Evolutionary conservation across 1,284 basidiomycete species (phyloP).

Genomic region (Hemileia vastatrix): DNA sequence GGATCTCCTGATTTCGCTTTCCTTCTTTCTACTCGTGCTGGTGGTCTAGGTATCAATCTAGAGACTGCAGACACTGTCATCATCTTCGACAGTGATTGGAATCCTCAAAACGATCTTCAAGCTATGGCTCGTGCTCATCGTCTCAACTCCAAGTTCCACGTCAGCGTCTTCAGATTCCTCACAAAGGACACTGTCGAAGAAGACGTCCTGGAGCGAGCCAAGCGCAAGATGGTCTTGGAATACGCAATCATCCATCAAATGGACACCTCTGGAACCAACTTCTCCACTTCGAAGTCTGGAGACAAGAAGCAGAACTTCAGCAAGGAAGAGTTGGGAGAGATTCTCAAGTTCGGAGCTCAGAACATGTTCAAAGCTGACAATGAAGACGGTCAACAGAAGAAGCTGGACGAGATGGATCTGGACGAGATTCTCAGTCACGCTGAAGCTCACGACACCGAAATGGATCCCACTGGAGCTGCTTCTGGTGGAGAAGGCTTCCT

Average conservation of each 20-base stretch:
- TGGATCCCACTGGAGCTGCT: slow-evolving; percentile 35
- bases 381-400: slow-evolving; percentile 42
- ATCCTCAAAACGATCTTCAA: slow-evolving; percentile 42
- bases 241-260: slow-evolving; percentile 44
- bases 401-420: slow-evolving; percentile 43
- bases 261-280: slow-evolving; percentile 44
- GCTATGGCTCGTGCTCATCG: slow-evolving; percentile 43
- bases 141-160: slow-evolving; percentile 42
- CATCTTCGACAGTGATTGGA: slow-evolving; percentile 44
- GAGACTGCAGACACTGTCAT: slow-evolving; percentile 43
- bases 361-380: slow-evolving; percentile 43
- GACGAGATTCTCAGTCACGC: slow-evolving; percentile 42
- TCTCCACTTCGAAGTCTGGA: slow-evolving; percentile 40
- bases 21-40: slow-evolving; percentile 42
- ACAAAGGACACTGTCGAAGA: slow-evolving; percentile 44
- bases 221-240: slow-evolving; percentile 44
- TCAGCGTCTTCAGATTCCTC: slow-evolving; percentile 40
- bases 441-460: slow-evolving; percentile 42
- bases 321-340: slow-evolving; percentile 41
- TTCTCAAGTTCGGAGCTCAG: slow-evolving; percentile 43
- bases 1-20: slow-evolving; percentile 43
- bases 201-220: slow-evolving; percentile 41
- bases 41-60: slow-evolving; percentile 42
- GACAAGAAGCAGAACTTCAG: slow-evolving; percentile 35
- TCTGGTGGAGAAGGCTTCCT: slow-evolving; percentile 42